Conservation (phyloP, 148 eudicot genomes). For the Nyssa sinensis region DNA sequence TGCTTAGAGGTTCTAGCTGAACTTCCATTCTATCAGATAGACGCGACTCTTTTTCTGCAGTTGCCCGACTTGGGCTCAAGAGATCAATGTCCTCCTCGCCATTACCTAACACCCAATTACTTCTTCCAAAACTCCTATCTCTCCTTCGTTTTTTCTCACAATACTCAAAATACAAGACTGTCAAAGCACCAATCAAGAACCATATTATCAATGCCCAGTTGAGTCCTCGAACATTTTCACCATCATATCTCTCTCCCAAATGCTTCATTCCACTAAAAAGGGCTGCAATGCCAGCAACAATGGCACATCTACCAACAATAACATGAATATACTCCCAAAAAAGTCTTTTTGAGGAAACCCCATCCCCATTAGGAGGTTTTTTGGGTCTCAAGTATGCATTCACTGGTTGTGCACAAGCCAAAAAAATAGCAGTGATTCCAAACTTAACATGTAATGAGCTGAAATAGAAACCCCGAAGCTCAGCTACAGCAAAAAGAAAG, state of each 20-base stretch:
- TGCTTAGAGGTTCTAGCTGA: conserved; percentile 75
- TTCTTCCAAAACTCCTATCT: conserved; percentile 41
- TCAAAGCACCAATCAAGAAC: conserved; percentile 60
- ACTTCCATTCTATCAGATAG: conserved; percentile 68
- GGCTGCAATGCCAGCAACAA: conserved; percentile 67
- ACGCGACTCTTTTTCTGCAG: conserved; percentile 48
- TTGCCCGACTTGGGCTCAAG: conserved; percentile 43
- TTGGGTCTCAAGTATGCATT: conserved; percentile 79
- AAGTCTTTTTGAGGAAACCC: conserved; percentile 42
- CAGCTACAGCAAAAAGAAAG: conserved; percentile 91
- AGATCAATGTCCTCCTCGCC: conserved; percentile 77
- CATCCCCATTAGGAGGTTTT: conserved; percentile 60
- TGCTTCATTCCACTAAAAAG: conserved; percentile 84
- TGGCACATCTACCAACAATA: conserved; percentile 63
- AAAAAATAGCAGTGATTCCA: conserved; percentile 61
- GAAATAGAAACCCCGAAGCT: conserved; percentile 71
- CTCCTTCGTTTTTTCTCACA: conserved; percentile 44
- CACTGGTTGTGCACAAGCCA: conserved; percentile 71
- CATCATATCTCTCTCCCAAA: conserved; percentile 80
- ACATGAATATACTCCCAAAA: conserved; percentile 82
- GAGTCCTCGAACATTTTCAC: conserved; percentile 63
- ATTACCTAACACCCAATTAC: conserved; percentile 82
- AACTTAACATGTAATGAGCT: conserved; percentile 76
- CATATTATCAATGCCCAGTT: conserved; percentile 79
- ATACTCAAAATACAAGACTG: conserved; percentile 65